Evolutionary conservation across 192 early-diverging fungal species (phyloP), one percentile per base, ranked within the genome.

Genomic region (Coemansia aciculifera): DNA sequence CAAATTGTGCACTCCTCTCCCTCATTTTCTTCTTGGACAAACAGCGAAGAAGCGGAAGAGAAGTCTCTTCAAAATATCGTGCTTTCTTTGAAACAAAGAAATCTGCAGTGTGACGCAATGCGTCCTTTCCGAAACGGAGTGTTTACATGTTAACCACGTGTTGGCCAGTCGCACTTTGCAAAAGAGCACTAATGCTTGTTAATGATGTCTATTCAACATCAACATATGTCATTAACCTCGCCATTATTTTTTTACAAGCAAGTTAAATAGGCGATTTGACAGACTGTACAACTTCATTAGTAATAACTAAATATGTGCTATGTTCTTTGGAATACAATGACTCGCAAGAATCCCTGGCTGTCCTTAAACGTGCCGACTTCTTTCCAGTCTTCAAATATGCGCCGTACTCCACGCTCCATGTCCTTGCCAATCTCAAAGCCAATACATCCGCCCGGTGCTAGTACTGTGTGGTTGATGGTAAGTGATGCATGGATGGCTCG

Each of bases 381-480:
- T 1, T 38, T 57, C 74, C 84, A 70, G 59, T 81, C 86, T 2
- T 40, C 52, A 69, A 86, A 90, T 15, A 89, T 87, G 17, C 72
- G 64, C 1, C 78, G 66, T 5, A 90, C 86, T 13, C 76, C 72
- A 7, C 40, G 63, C 37, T 79, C 84, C 87, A 89, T 90, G 3
- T 71, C 87, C 54, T 85, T 87, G 44, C 89, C 89, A 51, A 86
- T 83, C 61, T 90, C 89, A 27, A 90, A 68, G 1, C 76, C 71
- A 7, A 89, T 79, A 61, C 59, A 63, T 0, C 81, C 85, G 39
- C 65, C 64, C 0, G 19, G 13, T 12, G 63, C 9, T 40, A 87
- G 61, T 37, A 87, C 63, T 5, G 32, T 29, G 21, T 71, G 39
- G 63, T 78, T 71, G 1, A 38, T 15, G 4, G 68, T 51, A 24